These are phyloP conservation scores for Ulota crispa DNA, from an alignment of 225 moss, liverwort and hornwort genomes.

Conservation along the genomic window DNA sequence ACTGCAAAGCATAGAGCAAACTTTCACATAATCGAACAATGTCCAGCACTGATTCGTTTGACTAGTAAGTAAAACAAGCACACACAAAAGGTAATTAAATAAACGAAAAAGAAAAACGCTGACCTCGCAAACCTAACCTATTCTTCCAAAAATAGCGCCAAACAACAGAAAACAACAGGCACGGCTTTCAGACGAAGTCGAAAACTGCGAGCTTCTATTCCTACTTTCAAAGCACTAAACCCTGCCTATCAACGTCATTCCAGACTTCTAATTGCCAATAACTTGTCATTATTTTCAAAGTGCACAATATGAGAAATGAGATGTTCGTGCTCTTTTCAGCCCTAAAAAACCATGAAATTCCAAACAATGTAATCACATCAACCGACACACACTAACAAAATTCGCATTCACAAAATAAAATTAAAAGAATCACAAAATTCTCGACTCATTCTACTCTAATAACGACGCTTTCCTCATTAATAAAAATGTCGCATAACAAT, in stretches of 20 bases:
- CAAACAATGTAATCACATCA: not conserved
- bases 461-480: not conserved
- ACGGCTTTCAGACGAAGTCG: not conserved
- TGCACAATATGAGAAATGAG: not conserved
- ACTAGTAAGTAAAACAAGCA: not conserved
- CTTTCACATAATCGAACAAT: constrained; percentile 1
- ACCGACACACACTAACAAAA: not conserved
- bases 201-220: not conserved
- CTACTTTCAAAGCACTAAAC: constrained; percentile 23
- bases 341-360: too few species aligned
- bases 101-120: not conserved
- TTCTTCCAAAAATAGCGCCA: not conserved
- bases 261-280: not conserved
- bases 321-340: not conserved
- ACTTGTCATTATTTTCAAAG: not conserved
- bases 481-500: not conserved
- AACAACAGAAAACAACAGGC: not conserved
- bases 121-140: not conserved
- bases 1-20: constrained; percentile 35
- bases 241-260: constrained; percentile 1
- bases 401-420: not conserved
- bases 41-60: not conserved
- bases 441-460: not conserved
- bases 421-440: too few species aligned
- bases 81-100: too few species aligned